Evolutionary conservation across 1,139 yeast species (phyloP), one percentile per base, ranked within the genome.

Genomic region (Arxiozyma telluris): DNA sequence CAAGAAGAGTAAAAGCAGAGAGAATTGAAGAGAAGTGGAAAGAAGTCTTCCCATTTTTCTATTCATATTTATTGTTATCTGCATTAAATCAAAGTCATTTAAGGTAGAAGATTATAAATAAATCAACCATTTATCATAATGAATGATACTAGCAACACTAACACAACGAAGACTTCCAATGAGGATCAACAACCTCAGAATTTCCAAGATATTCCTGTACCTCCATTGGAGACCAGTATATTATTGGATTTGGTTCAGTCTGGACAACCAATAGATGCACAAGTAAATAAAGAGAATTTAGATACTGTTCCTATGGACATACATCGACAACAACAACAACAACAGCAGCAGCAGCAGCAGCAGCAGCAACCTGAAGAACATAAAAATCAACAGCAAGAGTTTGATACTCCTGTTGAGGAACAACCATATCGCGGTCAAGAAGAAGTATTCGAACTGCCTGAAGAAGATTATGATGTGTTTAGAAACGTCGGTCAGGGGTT

Each of bases 401-500:
- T 34, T 34, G 39, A 34, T 34, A 34, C 12, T 6, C 39, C 39
- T 6, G n/a, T 15, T 34, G 49, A 42, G 25, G 42, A 46, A 21
- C 50, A 34, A 23, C 44, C 21, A 20, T 50, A 42, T 15, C 30
- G 18, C 17, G 70, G 63, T 15, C 70, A 66, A 7, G 41, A 41
- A n/a, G 50, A 47, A 47, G 39, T 46, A 8, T 46, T 46, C 12
- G 25, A 46, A 21, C n/a, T 46, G 12, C 49, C 49, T 12, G 73
- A 63, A 1, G 76, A 73, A 4, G 74, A 74, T 25, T 71, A 73
- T 53, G 93, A 89, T 53, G 94, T 91, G 3, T 93, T 93, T 69
- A 81, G 84, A 60, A 93, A 93, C 68, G 98, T 93, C 4, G 96
- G 96, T 1, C 97, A 89, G 66, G 98, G 98, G 1, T 76, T 93